Evolutionary conservation across 306 rosid genomes (phyloP), one percentile per base, ranked within the genome.

Genomic region (Trifolium repens): DNA sequence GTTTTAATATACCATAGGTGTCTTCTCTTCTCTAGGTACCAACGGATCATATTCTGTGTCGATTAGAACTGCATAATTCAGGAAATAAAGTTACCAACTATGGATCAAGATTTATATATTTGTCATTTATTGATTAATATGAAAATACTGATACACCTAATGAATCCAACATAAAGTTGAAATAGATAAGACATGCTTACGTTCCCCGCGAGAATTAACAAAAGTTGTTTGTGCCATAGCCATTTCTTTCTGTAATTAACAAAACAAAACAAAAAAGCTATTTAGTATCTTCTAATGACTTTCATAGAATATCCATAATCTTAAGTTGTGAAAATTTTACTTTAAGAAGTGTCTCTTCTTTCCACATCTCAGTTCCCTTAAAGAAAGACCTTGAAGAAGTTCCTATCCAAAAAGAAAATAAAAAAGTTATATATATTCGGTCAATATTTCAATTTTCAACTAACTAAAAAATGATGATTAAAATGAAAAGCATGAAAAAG

Each of bases 291-390:
- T 71, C 16, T 14, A 14, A 43, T 59, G 13, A 26, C 24, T 32
- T 32, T 35, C 37, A 52, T 32, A 5, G 27, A 24, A 53, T 63
- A 57, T 73, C 35, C 37, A 7, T 4, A 19, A 12, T 11, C 9
- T 58, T 4, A 59, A 35, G 66, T 11, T 0, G 26, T 76, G 58
- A 49, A 52, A 59, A 0, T 66, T 47, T 35, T 32, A 87, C 93
- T 82, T 88, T 89, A 42, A 88, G 53, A 54, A 93, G 22, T 60
- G 92, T 88, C 87, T 91, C 98, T 77, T 91, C 91, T 81, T 76
- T 91, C 98, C 98, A 93, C 96, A 91, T 93, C 92, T 84, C 87
- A 15, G 81, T 72, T 73, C 89, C 98, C 75, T 78, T 89, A 50
- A 39, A 88, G 85, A 85, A 84, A 44, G 98, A 91, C 79, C 98